phyloP scores from a whole-genome alignment of 2,329 filamentous ascomycete genomes.

The Diaporthe sp. region DNA sequence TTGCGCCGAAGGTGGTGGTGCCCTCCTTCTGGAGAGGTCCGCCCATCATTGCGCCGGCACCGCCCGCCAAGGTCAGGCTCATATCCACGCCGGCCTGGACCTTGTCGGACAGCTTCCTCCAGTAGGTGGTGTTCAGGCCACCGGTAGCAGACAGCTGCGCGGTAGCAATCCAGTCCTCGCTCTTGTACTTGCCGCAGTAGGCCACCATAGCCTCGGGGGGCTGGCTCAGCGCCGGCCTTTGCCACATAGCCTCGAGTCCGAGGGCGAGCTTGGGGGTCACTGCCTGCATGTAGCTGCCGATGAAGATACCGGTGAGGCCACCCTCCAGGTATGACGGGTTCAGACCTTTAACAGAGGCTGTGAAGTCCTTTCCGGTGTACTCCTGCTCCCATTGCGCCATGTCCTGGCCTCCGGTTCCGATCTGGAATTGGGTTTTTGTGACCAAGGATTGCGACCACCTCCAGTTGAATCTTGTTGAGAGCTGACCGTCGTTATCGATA shows the following conservation, averaged over 20 bases:
- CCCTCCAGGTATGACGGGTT: constrained; percentile 97
- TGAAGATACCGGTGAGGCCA: constrained; percentile 92
- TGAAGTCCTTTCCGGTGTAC: constrained; percentile 94
- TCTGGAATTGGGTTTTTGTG: constrained; percentile 89
- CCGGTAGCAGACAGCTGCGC: constrained; percentile 92
- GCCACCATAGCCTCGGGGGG: constrained; percentile 93
- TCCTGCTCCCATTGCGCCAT: constrained; percentile 97
- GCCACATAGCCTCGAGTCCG: constrained; percentile 94
- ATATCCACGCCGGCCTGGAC: constrained; percentile 97
- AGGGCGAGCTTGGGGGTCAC: constrained; percentile 89
- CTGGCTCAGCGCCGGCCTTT: constrained; percentile 85
- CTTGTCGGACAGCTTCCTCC: constrained; percentile 92
- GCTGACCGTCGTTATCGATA: constrained; percentile 90
- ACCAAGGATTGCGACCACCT: constrained; percentile 86
- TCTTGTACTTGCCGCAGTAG: constrained; percentile 93
- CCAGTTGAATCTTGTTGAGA: constrained; percentile 93
- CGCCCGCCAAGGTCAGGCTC: constrained; percentile 84
- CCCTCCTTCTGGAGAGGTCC: constrained; percentile 86
- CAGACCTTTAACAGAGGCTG: constrained; percentile 90
- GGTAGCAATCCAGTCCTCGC: constrained; percentile 91
- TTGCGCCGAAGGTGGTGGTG: constrained; percentile 90
- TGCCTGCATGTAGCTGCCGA: constrained; percentile 95
- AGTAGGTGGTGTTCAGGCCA: constrained; percentile 91
- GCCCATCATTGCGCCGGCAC: constrained; percentile 80
- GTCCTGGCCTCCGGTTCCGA: constrained; percentile 82